A percentile compares a stretch with the other conserved stretches of the same genome.
These are phyloP conservation scores for Lavandula angustifolia DNA, from an alignment of 257 asterid genomes.

Conservation along the genomic window DNA sequence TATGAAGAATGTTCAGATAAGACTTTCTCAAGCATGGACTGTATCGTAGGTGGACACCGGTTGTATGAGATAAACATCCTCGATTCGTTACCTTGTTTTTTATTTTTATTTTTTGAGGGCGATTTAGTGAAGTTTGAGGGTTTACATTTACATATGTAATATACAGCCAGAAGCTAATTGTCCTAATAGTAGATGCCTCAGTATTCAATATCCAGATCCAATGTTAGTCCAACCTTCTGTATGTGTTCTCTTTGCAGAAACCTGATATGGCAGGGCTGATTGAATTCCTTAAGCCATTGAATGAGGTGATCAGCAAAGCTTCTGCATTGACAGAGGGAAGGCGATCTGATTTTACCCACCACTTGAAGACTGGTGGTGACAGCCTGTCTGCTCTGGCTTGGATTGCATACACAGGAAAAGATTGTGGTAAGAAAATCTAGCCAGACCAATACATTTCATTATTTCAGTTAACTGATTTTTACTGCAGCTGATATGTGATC, in stretches of 20 bases:
- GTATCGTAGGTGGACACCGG: too few species aligned
- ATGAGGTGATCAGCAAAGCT: slow-evolving; percentile 59
- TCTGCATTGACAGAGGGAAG: slow-evolving; percentile 65
- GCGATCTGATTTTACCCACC: slow-evolving; percentile 70
- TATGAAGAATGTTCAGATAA: too few species aligned
- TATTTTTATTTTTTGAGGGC: too few species aligned
- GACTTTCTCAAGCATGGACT: too few species aligned
- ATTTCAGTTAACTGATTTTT: background rate
- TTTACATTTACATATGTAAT: too few species aligned
- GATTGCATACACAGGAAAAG: slow-evolving; percentile 83
- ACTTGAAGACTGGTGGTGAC: slow-evolving; percentile 73
- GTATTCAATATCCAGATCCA: too few species aligned
- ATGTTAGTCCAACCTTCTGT: slow-evolving; percentile 12
- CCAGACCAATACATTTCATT: slow-evolving; percentile 1
- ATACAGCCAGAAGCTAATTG: too few species aligned
- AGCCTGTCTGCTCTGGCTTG: slow-evolving; percentile 80
- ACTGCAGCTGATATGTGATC: slow-evolving; percentile 8
- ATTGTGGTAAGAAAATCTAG: slow-evolving; percentile 50
- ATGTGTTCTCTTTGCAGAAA: slow-evolving; percentile 46
- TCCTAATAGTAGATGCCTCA: too few species aligned
- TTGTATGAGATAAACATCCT: too few species aligned
- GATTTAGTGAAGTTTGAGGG: too few species aligned
- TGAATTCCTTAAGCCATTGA: slow-evolving; percentile 77
- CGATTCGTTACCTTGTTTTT: too few species aligned
- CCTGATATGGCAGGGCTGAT: slow-evolving; percentile 62